Percentiles rank a stretch among this genome's conserved stretches.
Evolutionary conservation across 2,329 filamentous ascomycete genomes (phyloP).

Genomic region (Sporothrix protearum): DNA sequence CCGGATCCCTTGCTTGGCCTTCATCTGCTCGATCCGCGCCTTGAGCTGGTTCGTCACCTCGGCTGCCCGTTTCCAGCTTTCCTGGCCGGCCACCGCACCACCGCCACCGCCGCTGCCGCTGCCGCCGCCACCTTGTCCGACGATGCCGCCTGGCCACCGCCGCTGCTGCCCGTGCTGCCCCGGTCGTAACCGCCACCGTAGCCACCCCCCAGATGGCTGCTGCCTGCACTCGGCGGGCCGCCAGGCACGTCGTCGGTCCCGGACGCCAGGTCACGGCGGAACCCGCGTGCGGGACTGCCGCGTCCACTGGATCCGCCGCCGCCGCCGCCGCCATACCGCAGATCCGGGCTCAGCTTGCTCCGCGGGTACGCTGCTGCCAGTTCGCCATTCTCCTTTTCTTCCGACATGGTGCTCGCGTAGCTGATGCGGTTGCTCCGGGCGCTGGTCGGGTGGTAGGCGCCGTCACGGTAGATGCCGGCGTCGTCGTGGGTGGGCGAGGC

Average conservation of each 20-base stretch:
- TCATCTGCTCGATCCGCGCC: conserved; percentile 98
- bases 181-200: not conserved
- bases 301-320: conserved; percentile 49
- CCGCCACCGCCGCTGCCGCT: conserved; percentile 20
- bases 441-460: conserved; percentile 38
- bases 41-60: conserved; percentile 98
- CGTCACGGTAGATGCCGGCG: conserved; percentile 56
- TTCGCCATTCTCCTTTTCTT: conserved; percentile 74
- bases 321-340: conserved; percentile 43
- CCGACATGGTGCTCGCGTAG: conserved; percentile 62
- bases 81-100: conserved; percentile 50
- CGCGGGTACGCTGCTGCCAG: conserved; percentile 39
- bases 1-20: conserved; percentile 42
- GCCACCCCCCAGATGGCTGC: not conserved
- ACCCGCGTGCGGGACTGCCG: conserved; percentile 58
- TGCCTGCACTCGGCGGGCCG: conserved; percentile 25
- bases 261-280: conserved; percentile 37
- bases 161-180: not conserved
- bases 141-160: conserved; percentile 20
- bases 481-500: conserved; percentile 58
- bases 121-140: conserved; percentile 17
- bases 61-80: conserved; percentile 95
- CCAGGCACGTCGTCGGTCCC: conserved; percentile 26
- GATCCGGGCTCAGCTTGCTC: conserved; percentile 54
- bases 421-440: conserved; percentile 53